A percentile compares a stretch with the other conserved stretches of the same genome.
phyloP scores from a whole-genome alignment of 306 rosid species.

The Benincasa hispida region DNA sequence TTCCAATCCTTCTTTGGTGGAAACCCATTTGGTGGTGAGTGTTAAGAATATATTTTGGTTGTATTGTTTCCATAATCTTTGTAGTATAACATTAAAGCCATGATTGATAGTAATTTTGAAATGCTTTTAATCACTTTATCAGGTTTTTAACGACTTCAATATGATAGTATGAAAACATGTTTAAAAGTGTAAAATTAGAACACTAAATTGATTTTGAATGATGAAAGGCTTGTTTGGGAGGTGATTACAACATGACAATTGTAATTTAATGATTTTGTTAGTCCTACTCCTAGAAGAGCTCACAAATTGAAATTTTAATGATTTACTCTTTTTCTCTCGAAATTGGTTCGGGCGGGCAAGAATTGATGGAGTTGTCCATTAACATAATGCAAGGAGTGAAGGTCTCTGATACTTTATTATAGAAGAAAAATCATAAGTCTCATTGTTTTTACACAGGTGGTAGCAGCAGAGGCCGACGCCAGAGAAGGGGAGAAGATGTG shows the following conservation, averaged over 20 bases:
- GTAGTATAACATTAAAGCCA: neutral
- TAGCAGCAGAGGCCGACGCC: conserved; percentile 62
- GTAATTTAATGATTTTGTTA: too few species aligned
- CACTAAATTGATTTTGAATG: too few species aligned
- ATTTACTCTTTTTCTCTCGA: neutral
- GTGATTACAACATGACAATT: too few species aligned
- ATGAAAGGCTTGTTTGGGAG: too few species aligned
- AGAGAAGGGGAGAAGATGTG: conserved; percentile 71
- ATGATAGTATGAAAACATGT: too few species aligned
- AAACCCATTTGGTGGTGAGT: conserved; percentile 37
- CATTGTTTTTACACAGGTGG: conserved; percentile 28
- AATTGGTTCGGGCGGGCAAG: neutral
- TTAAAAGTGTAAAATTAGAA: too few species aligned
- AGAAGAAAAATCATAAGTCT: neutral
- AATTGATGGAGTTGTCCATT: neutral
- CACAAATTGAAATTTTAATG: neutral
- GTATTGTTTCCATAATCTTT: neutral
- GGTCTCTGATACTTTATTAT: neutral
- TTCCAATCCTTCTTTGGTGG: conserved; percentile 69
- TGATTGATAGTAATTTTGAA: neutral
- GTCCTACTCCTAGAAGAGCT: neutral
- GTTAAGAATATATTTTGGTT: neutral
- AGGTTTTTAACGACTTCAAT: too few species aligned
- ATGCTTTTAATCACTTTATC: neutral
- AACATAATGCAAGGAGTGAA: neutral